phyloP scores from a whole-genome alignment of 441 rosid species.

The Francoa sonchifolia region DNA sequence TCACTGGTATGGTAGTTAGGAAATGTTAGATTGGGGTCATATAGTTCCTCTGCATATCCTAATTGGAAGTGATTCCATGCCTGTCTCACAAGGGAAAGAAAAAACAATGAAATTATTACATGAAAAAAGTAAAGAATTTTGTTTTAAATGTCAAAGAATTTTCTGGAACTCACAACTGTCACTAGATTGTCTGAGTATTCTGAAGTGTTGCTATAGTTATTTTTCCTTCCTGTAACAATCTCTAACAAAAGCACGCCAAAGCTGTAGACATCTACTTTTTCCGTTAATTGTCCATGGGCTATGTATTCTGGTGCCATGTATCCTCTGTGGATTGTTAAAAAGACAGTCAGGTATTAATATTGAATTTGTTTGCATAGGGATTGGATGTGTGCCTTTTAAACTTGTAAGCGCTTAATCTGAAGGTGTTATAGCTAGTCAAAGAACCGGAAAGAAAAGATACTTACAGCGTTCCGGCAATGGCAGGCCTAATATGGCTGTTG shows the following conservation, averaged over 20 bases:
- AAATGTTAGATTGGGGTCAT: constrained; percentile 51
- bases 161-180: constrained; percentile 28
- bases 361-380: not conserved
- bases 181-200: constrained; percentile 57
- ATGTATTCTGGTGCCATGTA: constrained; percentile 97
- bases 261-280: constrained; percentile 81
- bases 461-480: constrained; percentile 88
- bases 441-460: constrained; percentile 9
- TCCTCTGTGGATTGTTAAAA: constrained; percentile 38
- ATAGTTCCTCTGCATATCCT: constrained; percentile 52
- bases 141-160: not conserved
- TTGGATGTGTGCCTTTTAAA: not conserved
- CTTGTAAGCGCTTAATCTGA: not conserved
- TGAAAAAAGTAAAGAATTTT: constrained; percentile 4
- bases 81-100: constrained; percentile 23
- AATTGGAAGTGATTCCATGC: constrained; percentile 68
- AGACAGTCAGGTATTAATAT: too few species aligned
- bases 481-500: constrained; percentile 85
- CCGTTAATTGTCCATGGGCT: constrained; percentile 79
- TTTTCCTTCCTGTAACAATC: constrained; percentile 65
- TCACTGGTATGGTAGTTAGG: constrained; percentile 24
- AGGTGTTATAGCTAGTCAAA: not conserved
- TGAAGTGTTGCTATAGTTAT: constrained; percentile 52
- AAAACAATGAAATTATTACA: not conserved
- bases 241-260: constrained; percentile 89